A percentile compares a stretch with the other conserved stretches of the same genome.
Evolutionary conservation across 768 basidiomycete genomes (phyloP).

Genomic region (Lactarius akahatsu): DNA sequence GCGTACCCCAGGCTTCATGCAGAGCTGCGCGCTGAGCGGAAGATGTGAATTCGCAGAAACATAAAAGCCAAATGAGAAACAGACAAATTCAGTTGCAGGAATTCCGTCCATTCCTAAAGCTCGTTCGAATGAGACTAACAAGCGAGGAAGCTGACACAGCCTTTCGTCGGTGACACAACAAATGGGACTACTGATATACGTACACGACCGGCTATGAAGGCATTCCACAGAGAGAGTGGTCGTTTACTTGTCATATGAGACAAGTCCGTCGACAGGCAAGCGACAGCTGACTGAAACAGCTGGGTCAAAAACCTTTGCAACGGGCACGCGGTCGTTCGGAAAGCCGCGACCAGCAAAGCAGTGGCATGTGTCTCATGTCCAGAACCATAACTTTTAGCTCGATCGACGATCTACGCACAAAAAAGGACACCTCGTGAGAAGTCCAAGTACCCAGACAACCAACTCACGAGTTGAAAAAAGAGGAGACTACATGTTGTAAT

Average conservation of each 20-base stretch:
- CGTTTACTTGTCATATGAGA: slow-evolving; percentile 36
- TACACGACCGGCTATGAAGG: slow-evolving; percentile 72
- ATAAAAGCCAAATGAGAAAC: slow-evolving; percentile 26
- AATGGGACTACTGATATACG: slow-evolving; percentile 31
- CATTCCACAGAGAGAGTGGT: slow-evolving; percentile 56
- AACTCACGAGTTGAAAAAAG: slow-evolving; percentile 28
- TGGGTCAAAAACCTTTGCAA: slow-evolving; percentile 67
- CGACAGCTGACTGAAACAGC: slow-evolving; percentile 60
- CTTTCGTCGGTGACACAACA: slow-evolving; percentile 13
- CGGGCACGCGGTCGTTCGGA: slow-evolving; percentile 64
- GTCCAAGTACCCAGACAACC: not conserved
- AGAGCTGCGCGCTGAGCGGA: slow-evolving; percentile 24
- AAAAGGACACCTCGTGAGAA: not conserved
- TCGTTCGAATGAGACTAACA: slow-evolving; percentile 57
- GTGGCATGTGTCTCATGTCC: slow-evolving; percentile 42
- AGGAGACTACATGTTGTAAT: slow-evolving; percentile 25
- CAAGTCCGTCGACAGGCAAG: slow-evolving; percentile 56
- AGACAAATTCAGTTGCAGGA: slow-evolving; percentile 58
- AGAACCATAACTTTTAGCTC: slow-evolving; percentile 24
- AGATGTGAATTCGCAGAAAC: not conserved
- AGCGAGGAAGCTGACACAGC: slow-evolving; percentile 53
- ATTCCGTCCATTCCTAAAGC: slow-evolving; percentile 52
- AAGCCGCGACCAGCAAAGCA: slow-evolving; percentile 53
- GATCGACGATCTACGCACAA: slow-evolving; percentile 19
- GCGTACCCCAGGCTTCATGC: slow-evolving; percentile 25